Base-by-base conservation (phyloP, 768 basidiomycete genomes). In the Calvatia gigantea region DNA sequence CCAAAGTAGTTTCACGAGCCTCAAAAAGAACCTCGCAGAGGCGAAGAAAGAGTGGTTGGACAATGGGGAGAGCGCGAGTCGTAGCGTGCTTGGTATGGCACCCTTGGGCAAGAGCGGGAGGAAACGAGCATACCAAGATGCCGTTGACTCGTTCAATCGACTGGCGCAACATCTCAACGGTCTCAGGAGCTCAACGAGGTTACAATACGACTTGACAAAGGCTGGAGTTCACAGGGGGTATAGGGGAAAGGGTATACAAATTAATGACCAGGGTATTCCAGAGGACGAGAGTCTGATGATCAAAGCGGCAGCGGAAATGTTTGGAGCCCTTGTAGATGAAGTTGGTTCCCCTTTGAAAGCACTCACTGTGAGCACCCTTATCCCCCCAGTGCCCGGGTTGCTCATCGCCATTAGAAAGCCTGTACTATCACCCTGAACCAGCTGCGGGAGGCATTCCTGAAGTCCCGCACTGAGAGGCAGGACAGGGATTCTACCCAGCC, bases 151-250 rank as follows among this genome's bases (percentile, higher is more conserved):
- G 62, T 75, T 99, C 62, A 95, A 90, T 57, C 76, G 94, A 15
- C 81, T 99, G 4, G 97, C 92, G 1, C 96, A 99, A 65, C 95
- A 98, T 72, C 71, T 99, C 35, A 94, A 88, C 54, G 94, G 96
- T 23, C 73, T 98, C 56, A 73, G 96, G 44, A 86, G 89, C 55
- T 90, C 94, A 1, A 92, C 88, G 6, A 79, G 82, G 31, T 69
- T 98, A 32, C 94, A 98, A 65, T 85, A 87, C 58, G 91, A 95
- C 46, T 69, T 98, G 27, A 82, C 88, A 12, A 81, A 80, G 61
- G 88, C 89, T 1, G 74, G 76, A 15, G 63, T 68, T 8, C 63
- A 55, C 46, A 50, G 63, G 57, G 51, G 62, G 54, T 48, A 60
- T 57, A 60, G 62, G 58, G 57, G 61, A 51, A 46, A 65, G 59